phyloP scores from a whole-genome alignment of 2,329 filamentous ascomycete species.

The Claviceps sp. region DNA sequence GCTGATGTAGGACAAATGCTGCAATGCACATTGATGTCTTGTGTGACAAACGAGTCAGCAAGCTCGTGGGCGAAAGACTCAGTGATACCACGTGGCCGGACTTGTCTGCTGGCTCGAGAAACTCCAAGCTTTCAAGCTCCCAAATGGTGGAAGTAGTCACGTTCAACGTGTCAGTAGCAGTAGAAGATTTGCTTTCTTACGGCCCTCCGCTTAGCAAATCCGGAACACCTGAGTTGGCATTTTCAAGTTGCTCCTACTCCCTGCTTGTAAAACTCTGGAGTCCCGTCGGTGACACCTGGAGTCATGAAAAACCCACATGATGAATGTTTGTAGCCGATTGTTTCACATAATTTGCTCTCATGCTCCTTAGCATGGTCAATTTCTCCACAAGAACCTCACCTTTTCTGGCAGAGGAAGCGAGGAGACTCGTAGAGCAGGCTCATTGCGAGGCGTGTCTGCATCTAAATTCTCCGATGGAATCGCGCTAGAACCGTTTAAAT shows the following conservation, averaged over 20 bases:
- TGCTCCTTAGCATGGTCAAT: not conserved
- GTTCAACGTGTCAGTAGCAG: not conserved
- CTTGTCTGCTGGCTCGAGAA: conserved; percentile 1
- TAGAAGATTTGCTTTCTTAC: not conserved
- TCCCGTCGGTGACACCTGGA: conserved; percentile 1
- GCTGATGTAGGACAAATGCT: not conserved
- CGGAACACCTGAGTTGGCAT: not conserved
- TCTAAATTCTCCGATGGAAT: conserved; percentile 6
- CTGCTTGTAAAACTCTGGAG: not conserved
- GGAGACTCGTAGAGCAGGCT: not conserved
- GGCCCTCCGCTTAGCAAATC: not conserved
- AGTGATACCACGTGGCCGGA: conserved; percentile 1
- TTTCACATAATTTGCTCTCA: not conserved
- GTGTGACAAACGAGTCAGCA: conserved; percentile 3
- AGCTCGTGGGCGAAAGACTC: not conserved
- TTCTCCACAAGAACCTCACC: not conserved
- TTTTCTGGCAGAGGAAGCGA: not conserved
- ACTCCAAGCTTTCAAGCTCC: not conserved
- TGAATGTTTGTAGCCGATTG: conserved; percentile 2
- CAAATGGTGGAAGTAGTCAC: not conserved
- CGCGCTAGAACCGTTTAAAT: conserved; percentile 3
- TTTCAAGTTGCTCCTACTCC: not conserved
- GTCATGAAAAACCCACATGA: not conserved
- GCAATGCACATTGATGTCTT: conserved; percentile 1
- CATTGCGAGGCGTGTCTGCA: not conserved